phyloP scores from a whole-genome alignment of 148 eudicot species.

The Chenopodium formosanum region DNA sequence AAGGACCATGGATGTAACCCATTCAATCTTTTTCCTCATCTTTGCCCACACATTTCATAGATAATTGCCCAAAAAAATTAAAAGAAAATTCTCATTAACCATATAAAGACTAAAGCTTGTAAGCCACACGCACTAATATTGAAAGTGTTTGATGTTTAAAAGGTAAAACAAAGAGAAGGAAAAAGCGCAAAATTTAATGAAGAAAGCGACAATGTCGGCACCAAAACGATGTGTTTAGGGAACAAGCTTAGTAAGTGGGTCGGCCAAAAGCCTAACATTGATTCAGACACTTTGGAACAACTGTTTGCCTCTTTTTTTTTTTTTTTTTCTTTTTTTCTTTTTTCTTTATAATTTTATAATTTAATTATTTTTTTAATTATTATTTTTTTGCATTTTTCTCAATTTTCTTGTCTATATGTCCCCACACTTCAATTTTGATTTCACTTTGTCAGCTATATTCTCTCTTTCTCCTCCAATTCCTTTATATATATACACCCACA shows the following conservation, averaged over 20 bases:
- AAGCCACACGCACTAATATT: constrained; percentile 21
- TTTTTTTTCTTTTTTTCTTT: background rate
- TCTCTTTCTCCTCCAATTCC: background rate
- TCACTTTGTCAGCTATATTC: constrained; percentile 11
- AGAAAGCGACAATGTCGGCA: constrained; percentile 33
- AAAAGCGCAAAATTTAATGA: constrained; percentile 14
- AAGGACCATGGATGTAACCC: constrained; percentile 15
- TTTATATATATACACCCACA: constrained; percentile 7
- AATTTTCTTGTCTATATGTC: constrained; percentile 17
- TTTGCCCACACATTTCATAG: background rate
- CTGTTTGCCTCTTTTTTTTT: constrained; percentile 13
- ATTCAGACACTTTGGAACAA: constrained; percentile 28
- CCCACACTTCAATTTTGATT: constrained; percentile 18
- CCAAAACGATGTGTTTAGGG: constrained; percentile 31
- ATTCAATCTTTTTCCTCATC: constrained; percentile 6
- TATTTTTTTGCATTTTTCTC: background rate
- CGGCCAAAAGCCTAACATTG: constrained; percentile 38
- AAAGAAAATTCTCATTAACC: constrained; percentile 3
- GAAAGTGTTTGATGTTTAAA: constrained; percentile 13
- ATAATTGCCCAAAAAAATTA: background rate
- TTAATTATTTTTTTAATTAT: background rate
- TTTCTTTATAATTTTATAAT: background rate
- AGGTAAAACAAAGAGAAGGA: background rate
- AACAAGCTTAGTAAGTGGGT: constrained; percentile 36
- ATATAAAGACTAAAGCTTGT: constrained; percentile 7